Base-by-base conservation (phyloP, 176 grass and related monocot genomes). In the Thalia dealbata region DNA sequence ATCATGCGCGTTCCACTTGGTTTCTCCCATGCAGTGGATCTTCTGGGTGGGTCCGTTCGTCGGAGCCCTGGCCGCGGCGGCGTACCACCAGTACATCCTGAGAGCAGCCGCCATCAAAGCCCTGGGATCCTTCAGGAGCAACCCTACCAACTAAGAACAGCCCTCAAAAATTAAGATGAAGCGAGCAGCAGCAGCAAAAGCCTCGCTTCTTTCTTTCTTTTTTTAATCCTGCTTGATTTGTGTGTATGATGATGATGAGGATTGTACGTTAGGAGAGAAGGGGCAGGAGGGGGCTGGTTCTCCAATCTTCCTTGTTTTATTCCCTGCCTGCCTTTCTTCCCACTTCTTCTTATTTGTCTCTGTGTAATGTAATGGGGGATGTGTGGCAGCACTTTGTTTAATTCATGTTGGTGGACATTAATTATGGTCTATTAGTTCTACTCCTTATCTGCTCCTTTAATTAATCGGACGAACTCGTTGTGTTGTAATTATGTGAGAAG, bases 81-180 rank as follows among this genome's bases (percentile, higher is more conserved):
- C 45, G 50, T 73, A 73, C 71, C 71, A 73, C 71, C 71, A 73
- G 24, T 73, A 56, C 50, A 73, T 73, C 51, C 71, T 73, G 25
- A 54, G 71, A 48, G 71, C 71, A 10, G 50, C 71, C 6, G 71
- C 71, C 71, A 56, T 23, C 71, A 73, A 73, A 50, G 71, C 71
- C 10, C 71, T 73, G 50, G 71, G 71, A 11, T 73, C 71, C 28
- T 73, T 73, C 71, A 56, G 71, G 52, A 73, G 71, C 71, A 73
- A 73, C 71, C 51, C 71, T 50, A n/a, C 18, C 71, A 73, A 73
- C 71, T 73, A 55, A 73, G 28, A 41, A 6, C 15, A 15, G 13
- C 21, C 10, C 54, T 58, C 7, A 23, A 58, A n/a, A 7, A 7
- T 55, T 16, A 55, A n/a, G 32, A 38, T 38, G 54, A n/a, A n/a